phyloP scores from a whole-genome alignment of 192 early-diverging fungal species.

The Umbelopsis ramanniana region DNA sequence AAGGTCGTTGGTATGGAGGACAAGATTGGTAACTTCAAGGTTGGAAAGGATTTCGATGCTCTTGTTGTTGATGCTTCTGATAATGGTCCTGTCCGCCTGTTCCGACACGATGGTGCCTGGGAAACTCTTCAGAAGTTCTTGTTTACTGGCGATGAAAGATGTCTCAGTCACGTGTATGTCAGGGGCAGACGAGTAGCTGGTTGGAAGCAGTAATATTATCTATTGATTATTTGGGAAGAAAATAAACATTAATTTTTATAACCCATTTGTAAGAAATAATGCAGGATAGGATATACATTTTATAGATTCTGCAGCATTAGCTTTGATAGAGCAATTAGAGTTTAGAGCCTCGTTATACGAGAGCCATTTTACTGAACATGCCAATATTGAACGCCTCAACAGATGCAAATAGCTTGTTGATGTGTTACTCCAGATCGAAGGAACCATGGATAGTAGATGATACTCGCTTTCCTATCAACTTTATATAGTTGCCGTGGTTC shows the following conservation, averaged over 20 bases:
- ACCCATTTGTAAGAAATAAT: not conserved
- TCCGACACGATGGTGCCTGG: slow-evolving; percentile 58
- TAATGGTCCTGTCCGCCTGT: slow-evolving; percentile 64
- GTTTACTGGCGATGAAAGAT: slow-evolving; percentile 89
- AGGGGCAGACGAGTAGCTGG: slow-evolving; percentile 62
- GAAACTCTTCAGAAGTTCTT: slow-evolving; percentile 87
- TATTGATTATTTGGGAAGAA: not conserved
- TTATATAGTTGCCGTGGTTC: no score
- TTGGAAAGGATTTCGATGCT: slow-evolving; percentile 94
- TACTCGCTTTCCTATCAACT: no score
- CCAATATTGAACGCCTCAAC: no score
- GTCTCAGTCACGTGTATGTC: slow-evolving; percentile 83
- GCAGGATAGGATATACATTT: no score
- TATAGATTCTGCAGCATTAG: no score
- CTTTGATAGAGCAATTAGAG: no score
- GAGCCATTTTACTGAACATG: no score
- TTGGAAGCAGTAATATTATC: slow-evolving; percentile 12
- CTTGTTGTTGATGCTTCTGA: slow-evolving; percentile 66
- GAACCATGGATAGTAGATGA: no score
- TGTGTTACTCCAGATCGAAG: no score
- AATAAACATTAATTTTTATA: not conserved
- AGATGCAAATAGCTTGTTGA: no score
- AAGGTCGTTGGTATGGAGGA: slow-evolving; percentile 73
- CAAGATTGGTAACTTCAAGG: slow-evolving; percentile 79
- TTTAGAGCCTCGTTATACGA: no score